Evolutionary conservation across 345 rosid species (phyloP).

Genomic region (Citrus trifoliata): DNA sequence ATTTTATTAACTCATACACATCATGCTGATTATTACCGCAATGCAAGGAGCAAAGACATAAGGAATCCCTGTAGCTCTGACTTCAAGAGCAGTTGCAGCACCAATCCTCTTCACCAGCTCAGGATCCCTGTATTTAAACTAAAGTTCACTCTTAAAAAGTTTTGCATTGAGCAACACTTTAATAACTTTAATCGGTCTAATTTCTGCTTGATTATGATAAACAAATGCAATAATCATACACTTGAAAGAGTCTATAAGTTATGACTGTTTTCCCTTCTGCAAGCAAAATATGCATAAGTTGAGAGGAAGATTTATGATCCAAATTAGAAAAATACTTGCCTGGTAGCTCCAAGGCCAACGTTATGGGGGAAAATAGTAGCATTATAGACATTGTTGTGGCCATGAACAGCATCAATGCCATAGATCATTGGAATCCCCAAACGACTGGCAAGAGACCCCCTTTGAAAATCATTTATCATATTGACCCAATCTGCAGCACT

Average conservation of each 20-base stretch:
- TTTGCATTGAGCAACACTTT: not conserved
- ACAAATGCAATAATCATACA: not conserved
- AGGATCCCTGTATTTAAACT: slow-evolving; percentile 58
- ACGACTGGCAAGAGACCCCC: slow-evolving; percentile 66
- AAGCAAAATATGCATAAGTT: not conserved
- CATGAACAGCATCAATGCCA: slow-evolving; percentile 95
- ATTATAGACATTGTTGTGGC: slow-evolving; percentile 84
- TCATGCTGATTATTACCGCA: slow-evolving; percentile 56
- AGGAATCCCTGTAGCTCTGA: slow-evolving; percentile 94
- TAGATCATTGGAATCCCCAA: slow-evolving; percentile 90
- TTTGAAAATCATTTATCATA: slow-evolving; percentile 71
- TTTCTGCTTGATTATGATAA: not conserved
- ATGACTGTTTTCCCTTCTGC: not conserved
- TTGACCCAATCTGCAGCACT: slow-evolving; percentile 69
- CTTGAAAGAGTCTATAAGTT: not conserved
- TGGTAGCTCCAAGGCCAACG: slow-evolving; percentile 87
- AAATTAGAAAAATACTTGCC: slow-evolving; percentile 34
- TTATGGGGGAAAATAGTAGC: slow-evolving; percentile 94
- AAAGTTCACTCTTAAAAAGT: not conserved
- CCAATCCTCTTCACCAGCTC: slow-evolving; percentile 85
- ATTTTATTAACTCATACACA: not conserved
- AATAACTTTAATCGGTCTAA: not conserved
- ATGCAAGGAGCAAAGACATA: slow-evolving; percentile 94
- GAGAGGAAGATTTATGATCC: not conserved
- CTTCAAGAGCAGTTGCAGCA: slow-evolving; percentile 96